Evolutionary conservation across 331 rosid genomes (phyloP), one percentile per base, ranked within the genome.

Genomic region (Telfairia occidentalis): DNA sequence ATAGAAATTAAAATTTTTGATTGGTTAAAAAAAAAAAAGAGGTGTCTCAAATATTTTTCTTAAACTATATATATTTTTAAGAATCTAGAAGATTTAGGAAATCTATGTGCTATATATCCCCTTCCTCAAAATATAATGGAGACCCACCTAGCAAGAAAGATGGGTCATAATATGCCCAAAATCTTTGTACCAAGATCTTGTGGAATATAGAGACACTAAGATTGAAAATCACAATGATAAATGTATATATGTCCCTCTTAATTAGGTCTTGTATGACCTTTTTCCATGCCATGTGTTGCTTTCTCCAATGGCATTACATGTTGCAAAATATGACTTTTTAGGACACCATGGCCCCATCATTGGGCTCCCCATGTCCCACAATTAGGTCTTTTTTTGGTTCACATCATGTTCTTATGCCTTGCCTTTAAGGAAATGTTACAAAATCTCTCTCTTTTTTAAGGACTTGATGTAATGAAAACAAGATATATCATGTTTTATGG

Each of bases 111-210:
- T 0, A 64, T 64, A n/a, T n/a, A n/a, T n/a, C n/a, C 29, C 49
- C 18, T 64, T 61, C 28, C 15, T 26, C 35, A 6, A 60, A 61
- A 61, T 61, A 8, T 18, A 38, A 32, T 35, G 40, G 53, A 66
- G 19, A 21, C 73, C 73, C 35, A 40, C 52, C 52, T 42, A 67
- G 12, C 54, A 67, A 67, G 16, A 19, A 19, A 64, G 40, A 37
- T 64, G 71, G 49, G 71, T 37, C 49, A 37, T 37, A 19, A 37
- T 37, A 43, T 67, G 24, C 11, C 74, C 54, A 69, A 42, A 69
- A 69, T 69, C 74, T 69, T 69, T 69, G 38, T 43, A 69, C 71
- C 49, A 66, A 66, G 49, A 66, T 66, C 73, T 23, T 66, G 30
- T 65, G 72, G n/a, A 32, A 38, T 19, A 37, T 35, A n/a, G 29